Evolutionary conservation across 148 eudicot genomes (phyloP).

Genomic region (Pharnaceum exiguum): DNA sequence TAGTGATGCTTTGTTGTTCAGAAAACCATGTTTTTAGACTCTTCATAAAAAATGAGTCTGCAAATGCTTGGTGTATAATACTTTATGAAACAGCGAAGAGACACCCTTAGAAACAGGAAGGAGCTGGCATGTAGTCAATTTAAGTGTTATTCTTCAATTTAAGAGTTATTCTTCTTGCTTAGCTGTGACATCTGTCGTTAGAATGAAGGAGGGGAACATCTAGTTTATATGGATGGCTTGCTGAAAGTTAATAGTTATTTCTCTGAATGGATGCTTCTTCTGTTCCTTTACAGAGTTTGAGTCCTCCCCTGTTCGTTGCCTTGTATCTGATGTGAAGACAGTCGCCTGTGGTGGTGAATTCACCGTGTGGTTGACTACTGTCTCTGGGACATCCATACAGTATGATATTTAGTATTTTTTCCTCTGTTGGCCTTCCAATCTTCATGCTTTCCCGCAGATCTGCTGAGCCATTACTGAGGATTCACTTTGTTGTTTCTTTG

Average conservation of each 20-base stretch:
- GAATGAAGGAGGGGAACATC: too few relatives aligned
- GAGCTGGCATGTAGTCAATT: too few relatives aligned
- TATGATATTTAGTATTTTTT: slow-evolving; percentile 45
- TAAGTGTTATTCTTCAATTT: too few relatives aligned
- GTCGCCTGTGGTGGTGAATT: slow-evolving; percentile 86
- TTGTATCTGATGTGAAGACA: slow-evolving; percentile 58
- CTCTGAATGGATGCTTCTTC: neutral
- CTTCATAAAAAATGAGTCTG: too few relatives aligned
- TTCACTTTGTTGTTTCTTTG: slow-evolving; percentile 6
- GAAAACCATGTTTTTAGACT: too few relatives aligned
- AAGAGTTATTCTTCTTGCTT: too few relatives aligned
- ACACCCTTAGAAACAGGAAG: too few relatives aligned
- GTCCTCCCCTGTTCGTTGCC: slow-evolving; percentile 77
- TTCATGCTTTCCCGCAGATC: neutral
- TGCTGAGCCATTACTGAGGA: neutral
- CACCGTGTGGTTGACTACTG: slow-evolving; percentile 78
- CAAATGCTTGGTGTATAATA: too few relatives aligned
- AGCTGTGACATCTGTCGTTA: too few relatives aligned
- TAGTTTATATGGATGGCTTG: too few relatives aligned
- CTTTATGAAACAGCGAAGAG: too few relatives aligned
- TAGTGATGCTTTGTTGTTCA: too few relatives aligned
- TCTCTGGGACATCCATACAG: slow-evolving; percentile 83
- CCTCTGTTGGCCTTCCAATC: neutral
- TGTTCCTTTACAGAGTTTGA: slow-evolving; percentile 60
- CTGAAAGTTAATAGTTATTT: neutral